Percentiles rank a stretch among this genome's conserved stretches.
Evolutionary conservation across 768 basidiomycete genomes (phyloP).

Genomic region (Suillus discolor): DNA sequence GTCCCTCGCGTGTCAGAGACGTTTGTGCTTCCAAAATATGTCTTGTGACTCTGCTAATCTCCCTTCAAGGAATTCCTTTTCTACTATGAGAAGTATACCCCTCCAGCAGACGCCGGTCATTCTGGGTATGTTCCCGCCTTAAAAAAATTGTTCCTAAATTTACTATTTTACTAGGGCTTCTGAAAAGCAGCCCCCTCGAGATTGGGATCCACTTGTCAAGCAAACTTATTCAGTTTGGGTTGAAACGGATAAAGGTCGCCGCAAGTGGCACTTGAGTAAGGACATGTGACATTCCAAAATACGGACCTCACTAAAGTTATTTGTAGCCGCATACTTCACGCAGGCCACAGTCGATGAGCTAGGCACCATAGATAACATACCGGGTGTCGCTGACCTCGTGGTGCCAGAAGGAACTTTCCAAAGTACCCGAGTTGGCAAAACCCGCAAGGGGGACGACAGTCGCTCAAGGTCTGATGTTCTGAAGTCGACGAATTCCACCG

Average conservation of each 20-base stretch:
- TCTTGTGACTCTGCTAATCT: conserved; percentile 15
- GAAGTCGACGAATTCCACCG: conserved; percentile 29
- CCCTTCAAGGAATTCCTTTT: conserved; percentile 76
- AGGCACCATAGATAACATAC: conserved; percentile 70
- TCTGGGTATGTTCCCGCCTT: conserved; percentile 37
- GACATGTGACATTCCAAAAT: conserved; percentile 12
- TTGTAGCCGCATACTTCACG: conserved; percentile 80
- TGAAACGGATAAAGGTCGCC: conserved; percentile 58
- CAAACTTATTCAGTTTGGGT: conserved; percentile 86
- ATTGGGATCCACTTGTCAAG: conserved; percentile 75
- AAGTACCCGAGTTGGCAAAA: conserved; percentile 63
- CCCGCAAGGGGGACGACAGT: conserved; percentile 44
- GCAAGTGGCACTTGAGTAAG: conserved; percentile 86
- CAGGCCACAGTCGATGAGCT: conserved; percentile 73
- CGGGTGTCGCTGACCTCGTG: conserved; percentile 55
- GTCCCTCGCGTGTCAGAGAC: conserved; percentile 81
- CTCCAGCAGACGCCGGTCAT: conserved; percentile 46
- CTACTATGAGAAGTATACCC: conserved; percentile 76
- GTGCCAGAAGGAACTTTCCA: conserved; percentile 71
- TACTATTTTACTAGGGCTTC: conserved; percentile 31
- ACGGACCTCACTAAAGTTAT: not conserved
- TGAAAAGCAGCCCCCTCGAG: conserved; percentile 56
- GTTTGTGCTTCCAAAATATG: conserved; percentile 41
- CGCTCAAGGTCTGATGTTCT: conserved; percentile 34
- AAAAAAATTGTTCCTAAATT: conserved; percentile 2